Evolutionary conservation across 1,139 yeast genomes (phyloP).

Genomic region (Torulaspora pretoriensis): DNA sequence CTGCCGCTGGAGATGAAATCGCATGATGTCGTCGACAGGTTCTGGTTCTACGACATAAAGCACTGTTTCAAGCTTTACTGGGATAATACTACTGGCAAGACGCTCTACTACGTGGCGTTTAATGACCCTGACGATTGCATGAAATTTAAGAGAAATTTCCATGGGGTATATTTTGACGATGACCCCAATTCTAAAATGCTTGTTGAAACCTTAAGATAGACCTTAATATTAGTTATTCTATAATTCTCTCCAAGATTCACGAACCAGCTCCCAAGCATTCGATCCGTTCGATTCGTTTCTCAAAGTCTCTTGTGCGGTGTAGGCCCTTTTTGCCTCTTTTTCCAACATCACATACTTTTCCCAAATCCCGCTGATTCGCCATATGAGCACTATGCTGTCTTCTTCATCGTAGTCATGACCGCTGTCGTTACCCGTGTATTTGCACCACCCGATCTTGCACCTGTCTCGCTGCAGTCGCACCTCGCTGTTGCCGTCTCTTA

Average conservation of each 20-base stretch:
- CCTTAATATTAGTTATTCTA: conserved; percentile 5
- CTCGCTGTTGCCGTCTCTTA: conserved; percentile 22
- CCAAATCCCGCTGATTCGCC: conserved; percentile 75
- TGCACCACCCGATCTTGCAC: conserved; percentile 36
- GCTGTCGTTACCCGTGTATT: conserved; percentile 11
- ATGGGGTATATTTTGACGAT: conserved; percentile 27
- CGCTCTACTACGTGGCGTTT: conserved; percentile 28
- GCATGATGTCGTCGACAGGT: conserved; percentile 18
- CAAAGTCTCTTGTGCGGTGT: conserved; percentile 22
- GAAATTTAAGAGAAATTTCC: conserved; percentile 30
- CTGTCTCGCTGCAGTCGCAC: conserved; percentile 26
- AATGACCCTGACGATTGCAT: conserved; percentile 23
- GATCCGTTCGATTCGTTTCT: conserved; percentile 23
- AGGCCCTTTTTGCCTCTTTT: conserved; percentile 30
- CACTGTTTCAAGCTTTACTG: conserved; percentile 28
- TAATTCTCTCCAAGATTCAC: conserved; percentile 68
- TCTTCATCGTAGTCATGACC: conserved; percentile 30
- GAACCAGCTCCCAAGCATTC: conserved; percentile 52
- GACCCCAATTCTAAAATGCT: conserved; percentile 17
- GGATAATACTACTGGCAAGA: conserved; percentile 20
- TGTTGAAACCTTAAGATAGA: conserved; percentile 16
- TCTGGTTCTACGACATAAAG: conserved; percentile 33
- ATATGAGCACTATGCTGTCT: conserved; percentile 68
- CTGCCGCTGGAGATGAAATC: conserved; percentile 24
- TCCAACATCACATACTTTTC: conserved; percentile 75